A percentile compares a stretch with the other conserved stretches of the same genome.
phyloP scores from a whole-genome alignment of 208 protist species.

The Crithidia bombi region DNA sequence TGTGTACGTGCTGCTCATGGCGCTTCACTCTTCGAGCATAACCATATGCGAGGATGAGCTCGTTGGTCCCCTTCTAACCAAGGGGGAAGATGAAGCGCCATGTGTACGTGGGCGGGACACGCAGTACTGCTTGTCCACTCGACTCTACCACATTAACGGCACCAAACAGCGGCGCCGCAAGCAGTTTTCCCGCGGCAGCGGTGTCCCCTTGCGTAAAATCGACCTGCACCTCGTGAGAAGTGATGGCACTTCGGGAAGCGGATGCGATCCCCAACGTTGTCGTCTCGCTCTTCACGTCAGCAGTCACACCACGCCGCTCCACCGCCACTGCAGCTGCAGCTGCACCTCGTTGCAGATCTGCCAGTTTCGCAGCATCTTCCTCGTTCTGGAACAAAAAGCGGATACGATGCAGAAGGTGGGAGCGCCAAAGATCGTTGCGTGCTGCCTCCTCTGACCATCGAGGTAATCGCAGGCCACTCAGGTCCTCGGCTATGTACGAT shows the following conservation, averaged over 20 bases:
- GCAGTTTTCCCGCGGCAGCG: background rate
- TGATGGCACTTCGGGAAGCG: constrained; percentile 1
- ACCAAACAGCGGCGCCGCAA: constrained; percentile 19
- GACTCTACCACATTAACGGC: background rate
- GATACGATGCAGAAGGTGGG: constrained; percentile 29
- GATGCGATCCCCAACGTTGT: background rate
- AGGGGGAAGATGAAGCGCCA: constrained; percentile 29
- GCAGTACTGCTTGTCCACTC: background rate
- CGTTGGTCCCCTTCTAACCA: background rate
- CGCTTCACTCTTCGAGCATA: too few species aligned
- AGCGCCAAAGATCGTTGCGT: constrained; percentile 11
- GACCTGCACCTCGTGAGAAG: constrained; percentile 14
- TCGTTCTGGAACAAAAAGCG: constrained; percentile 33
- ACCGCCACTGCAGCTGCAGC: background rate
- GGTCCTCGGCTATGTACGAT: background rate
- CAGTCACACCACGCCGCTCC: background rate
- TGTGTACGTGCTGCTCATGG: too few species aligned
- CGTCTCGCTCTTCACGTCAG: background rate
- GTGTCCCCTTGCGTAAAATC: background rate
- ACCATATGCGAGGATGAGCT: too few species aligned
- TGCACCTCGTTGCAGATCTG: background rate
- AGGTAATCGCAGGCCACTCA: constrained; percentile 26
- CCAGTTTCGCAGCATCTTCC: constrained; percentile 26
- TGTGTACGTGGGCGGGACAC: constrained; percentile 16
- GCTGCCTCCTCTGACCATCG: constrained; percentile 5